Conservation (phyloP, 306 rosid genomes). For the Pyrus pyrifolia region DNA sequence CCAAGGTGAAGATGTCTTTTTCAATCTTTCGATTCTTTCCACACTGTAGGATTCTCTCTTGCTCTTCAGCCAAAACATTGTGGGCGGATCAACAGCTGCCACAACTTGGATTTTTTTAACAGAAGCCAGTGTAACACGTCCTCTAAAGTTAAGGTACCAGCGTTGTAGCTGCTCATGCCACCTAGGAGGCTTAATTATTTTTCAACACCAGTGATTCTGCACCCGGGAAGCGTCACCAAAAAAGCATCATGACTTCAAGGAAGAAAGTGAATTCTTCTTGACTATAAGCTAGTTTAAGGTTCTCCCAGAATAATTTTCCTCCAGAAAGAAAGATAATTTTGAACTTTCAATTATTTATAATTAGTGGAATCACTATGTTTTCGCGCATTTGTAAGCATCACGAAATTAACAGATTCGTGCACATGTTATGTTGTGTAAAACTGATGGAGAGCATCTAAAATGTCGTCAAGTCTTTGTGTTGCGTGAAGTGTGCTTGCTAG, state of each 20-base stretch:
- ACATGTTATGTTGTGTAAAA: neutral
- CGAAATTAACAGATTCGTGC: neutral
- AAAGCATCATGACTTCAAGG: neutral
- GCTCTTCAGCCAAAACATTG: constrained; percentile 51
- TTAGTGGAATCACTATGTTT: neutral
- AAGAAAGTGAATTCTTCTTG: neutral
- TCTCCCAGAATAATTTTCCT: neutral
- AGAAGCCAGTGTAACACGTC: constrained; percentile 87
- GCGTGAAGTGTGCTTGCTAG: neutral
- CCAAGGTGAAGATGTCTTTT: constrained; percentile 82
- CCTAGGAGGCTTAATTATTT: constrained; percentile 61
- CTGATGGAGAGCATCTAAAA: neutral
- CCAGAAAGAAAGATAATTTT: neutral
- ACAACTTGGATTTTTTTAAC: constrained; percentile 84
- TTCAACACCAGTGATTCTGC: constrained; percentile 50
- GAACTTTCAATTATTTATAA: neutral
- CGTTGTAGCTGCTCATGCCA: constrained; percentile 92
- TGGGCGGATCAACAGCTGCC: constrained; percentile 63
- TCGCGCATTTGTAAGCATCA: neutral
- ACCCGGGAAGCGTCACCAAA: constrained; percentile 1
- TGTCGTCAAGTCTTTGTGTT: neutral
- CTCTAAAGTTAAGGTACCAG: constrained; percentile 87
- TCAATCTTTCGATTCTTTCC: constrained; percentile 54
- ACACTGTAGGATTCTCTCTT: constrained; percentile 75
- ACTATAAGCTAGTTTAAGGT: neutral